Percentiles rank a stretch among this genome's conserved stretches.
Evolutionary conservation across 257 asterid genomes (phyloP).

Genomic region (Petunia secreta): DNA sequence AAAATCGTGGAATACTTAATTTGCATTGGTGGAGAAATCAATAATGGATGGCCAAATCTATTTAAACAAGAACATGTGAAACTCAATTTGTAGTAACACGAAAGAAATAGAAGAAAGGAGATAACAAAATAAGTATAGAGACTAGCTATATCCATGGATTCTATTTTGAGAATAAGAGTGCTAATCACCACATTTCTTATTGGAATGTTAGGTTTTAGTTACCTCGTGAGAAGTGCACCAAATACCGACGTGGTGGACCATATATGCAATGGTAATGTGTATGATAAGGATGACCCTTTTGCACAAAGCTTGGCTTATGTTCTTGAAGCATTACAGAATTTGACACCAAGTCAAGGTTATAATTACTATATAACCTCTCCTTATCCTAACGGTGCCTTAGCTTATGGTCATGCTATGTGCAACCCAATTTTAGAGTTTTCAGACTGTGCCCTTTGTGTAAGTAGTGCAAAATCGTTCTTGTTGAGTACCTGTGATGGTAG

Average conservation of each 20-base stretch:
- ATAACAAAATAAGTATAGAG: not conserved
- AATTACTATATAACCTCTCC: not conserved
- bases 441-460: not conserved
- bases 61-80: slow-evolving; percentile 19
- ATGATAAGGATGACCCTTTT: not conserved
- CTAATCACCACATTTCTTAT: not conserved
- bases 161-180: not conserved
- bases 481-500: not conserved
- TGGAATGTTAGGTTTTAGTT: not conserved
- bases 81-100: not conserved
- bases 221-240: not conserved
- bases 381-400: not conserved
- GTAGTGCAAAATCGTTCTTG: not conserved
- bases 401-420: slow-evolving; percentile 16
- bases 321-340: not conserved
- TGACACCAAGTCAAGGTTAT: slow-evolving; percentile 19
- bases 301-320: slow-evolving; percentile 18
- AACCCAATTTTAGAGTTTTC: not conserved
- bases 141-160: too few species aligned
- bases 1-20: not conserved
- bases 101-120: not conserved
- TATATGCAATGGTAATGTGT: not conserved
- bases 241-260: not conserved
- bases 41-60: slow-evolving; percentile 4
- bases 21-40: slow-evolving; percentile 14